phyloP scores from a whole-genome alignment of 2,329 filamentous ascomycete species.

The Diaporthe amygdali region DNA sequence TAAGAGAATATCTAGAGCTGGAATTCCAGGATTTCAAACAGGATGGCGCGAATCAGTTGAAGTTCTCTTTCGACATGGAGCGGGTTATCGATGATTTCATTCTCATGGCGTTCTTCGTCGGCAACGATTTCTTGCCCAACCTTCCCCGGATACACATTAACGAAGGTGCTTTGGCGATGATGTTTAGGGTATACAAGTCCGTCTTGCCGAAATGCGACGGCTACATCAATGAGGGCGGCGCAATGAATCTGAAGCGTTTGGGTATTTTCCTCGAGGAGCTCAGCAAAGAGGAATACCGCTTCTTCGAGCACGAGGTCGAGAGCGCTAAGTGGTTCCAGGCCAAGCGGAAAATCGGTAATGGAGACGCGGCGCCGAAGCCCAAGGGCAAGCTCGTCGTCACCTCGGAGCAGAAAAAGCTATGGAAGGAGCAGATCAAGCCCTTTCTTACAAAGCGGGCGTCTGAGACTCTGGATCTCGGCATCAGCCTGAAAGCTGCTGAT shows the following conservation, averaged over 20 bases:
- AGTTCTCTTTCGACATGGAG: constrained; percentile 90
- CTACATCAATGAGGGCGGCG: constrained; percentile 95
- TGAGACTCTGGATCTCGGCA: constrained; percentile 74
- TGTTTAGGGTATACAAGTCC: constrained; percentile 96
- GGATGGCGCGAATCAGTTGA: constrained; percentile 63
- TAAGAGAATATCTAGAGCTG: constrained; percentile 93
- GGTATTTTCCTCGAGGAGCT: constrained; percentile 81
- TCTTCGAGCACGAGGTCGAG: constrained; percentile 88
- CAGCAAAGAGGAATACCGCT: constrained; percentile 86
- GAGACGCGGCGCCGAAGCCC: constrained; percentile 60
- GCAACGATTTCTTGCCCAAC: constrained; percentile 98
- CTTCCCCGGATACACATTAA: constrained; percentile 97
- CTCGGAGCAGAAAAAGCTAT: constrained; percentile 79
- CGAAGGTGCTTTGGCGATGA: constrained; percentile 92
- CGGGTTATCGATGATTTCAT: constrained; percentile 99
- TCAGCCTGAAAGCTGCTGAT: constrained; percentile 78
- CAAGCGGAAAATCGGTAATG: constrained; percentile 77
- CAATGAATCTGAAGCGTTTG: constrained; percentile 85
- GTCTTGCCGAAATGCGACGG: constrained; percentile 86
- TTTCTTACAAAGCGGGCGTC: constrained; percentile 75
- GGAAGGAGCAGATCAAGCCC: constrained; percentile 78
- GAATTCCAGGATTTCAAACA: constrained; percentile 93
- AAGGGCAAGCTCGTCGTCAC: constrained; percentile 76
- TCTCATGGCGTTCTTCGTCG: constrained; percentile 98
- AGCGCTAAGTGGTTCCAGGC: constrained; percentile 92